These are phyloP conservation scores for Reticulascus tulasneorum DNA, from an alignment of 2,329 filamentous ascomycete genomes.

Conservation along the genomic window DNA sequence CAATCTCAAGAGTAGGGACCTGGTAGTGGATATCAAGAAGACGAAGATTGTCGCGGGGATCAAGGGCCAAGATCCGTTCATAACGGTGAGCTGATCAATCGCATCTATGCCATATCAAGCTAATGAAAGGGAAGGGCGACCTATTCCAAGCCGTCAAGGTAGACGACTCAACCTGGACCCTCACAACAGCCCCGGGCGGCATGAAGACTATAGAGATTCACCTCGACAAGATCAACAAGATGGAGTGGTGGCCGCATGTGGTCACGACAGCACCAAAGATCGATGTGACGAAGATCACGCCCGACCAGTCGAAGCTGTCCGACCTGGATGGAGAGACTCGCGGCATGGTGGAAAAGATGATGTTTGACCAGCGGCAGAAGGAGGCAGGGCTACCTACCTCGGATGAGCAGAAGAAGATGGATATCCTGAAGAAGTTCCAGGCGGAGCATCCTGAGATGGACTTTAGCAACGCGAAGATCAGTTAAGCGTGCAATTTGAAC, in stretches of 20 bases:
- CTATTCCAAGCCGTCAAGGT: conserved; percentile 74
- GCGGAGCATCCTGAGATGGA: conserved; percentile 70
- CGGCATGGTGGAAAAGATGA: conserved; percentile 99
- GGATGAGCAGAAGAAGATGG: conserved; percentile 92
- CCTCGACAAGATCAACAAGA: conserved; percentile 93
- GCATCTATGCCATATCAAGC: not conserved
- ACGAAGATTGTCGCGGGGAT: conserved; percentile 72
- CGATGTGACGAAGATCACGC: conserved; percentile 91
- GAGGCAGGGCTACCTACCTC: conserved; percentile 83
- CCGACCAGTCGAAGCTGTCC: conserved; percentile 85
- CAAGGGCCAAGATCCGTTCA: conserved; percentile 83
- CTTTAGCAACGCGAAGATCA: conserved; percentile 67
- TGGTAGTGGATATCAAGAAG: conserved; percentile 80
- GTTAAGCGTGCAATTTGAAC: conserved; percentile 4
- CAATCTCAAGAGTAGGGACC: conserved; percentile 79
- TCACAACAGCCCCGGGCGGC: conserved; percentile 68
- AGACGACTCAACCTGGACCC: conserved; percentile 94
- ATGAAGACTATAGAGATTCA: conserved; percentile 70
- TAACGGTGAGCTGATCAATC: conserved; percentile 61
- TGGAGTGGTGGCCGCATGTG: conserved; percentile 98
- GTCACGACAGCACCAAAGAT: conserved; percentile 83
- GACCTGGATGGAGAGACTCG: conserved; percentile 94
- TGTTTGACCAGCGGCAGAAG: conserved; percentile 98
- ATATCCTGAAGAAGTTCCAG: conserved; percentile 92
- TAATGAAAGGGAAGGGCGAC: conserved; percentile 61